A percentile compares a stretch with the other conserved stretches of the same genome.
Evolutionary conservation across 1,284 basidiomycete genomes (phyloP).

Genomic region (Tremellales sp.): DNA sequence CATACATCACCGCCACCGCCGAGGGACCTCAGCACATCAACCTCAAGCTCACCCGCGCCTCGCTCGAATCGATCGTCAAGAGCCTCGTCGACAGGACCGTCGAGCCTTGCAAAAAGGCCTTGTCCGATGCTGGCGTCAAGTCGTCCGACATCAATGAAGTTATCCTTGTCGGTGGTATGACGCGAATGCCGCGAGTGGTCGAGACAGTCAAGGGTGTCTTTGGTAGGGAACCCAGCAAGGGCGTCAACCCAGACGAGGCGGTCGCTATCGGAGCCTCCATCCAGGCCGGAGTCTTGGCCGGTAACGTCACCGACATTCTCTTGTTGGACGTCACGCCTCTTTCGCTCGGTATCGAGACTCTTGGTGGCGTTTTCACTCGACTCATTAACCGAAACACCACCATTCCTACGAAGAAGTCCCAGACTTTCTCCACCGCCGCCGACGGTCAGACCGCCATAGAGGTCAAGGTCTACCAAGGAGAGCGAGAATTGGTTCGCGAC

Average conservation of each 20-base stretch:
- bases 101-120: slow-evolving; percentile 97
- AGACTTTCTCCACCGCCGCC: slow-evolving; percentile 96
- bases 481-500: slow-evolving; percentile 87
- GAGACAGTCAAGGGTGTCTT: slow-evolving; percentile 92
- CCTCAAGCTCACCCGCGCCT: slow-evolving; percentile 76
- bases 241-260: slow-evolving; percentile 95
- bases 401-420: slow-evolving; percentile 98
- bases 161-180: slow-evolving; percentile 97
- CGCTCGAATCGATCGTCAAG: slow-evolving; percentile 82
- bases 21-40: slow-evolving; percentile 97
- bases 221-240: slow-evolving; percentile 92
- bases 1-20: slow-evolving; percentile 94
- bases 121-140: slow-evolving; percentile 87
- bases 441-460: slow-evolving; percentile 94
- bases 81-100: slow-evolving; percentile 83
- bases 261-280: slow-evolving; percentile 90
- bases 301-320: slow-evolving; percentile 93
- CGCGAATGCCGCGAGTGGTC: slow-evolving; percentile 90
- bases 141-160: slow-evolving; percentile 90
- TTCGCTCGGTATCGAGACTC: slow-evolving; percentile 77
- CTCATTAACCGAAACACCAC: slow-evolving; percentile 95
- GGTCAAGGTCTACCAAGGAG: slow-evolving; percentile 97
- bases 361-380: slow-evolving; percentile 95
- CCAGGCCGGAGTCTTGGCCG: slow-evolving; percentile 91
- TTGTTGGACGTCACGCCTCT: slow-evolving; percentile 90